Evolutionary conservation across 345 rosid genomes (phyloP), one percentile per base, ranked within the genome.

Genomic region (Draba incana): DNA sequence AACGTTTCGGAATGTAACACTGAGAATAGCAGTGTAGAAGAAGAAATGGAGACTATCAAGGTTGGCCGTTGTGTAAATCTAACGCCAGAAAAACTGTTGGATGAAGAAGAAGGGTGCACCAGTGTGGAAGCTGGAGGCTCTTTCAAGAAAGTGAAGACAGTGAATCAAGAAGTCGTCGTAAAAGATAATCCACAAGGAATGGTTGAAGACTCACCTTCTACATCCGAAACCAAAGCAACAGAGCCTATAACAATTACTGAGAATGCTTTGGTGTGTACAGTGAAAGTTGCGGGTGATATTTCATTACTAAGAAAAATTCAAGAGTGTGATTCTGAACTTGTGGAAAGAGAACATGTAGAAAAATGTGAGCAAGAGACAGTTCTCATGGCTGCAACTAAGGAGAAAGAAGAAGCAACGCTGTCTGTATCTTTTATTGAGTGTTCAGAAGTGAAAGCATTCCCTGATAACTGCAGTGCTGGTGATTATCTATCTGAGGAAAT

Each of bases 101-200:
- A n/a, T n/a, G n/a, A n/a, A 28, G 30, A 28, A 1, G 30, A 0
- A 1, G 2, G 30, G 0, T 0, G 30, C 30, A 4, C 2, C 48
- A 37, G 8, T 24, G 37, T 44, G 41, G 46, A 58, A 15, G 38
- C 43, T 28, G 60, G 8, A 23, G 3, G 39, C 31, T 54, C 50
- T 55, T 71, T 43, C 35, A 37, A 44, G 25, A 24, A 37, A 5
- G 8, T 35, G 46, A 54, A 63, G 42, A 45, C 43, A 14, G 44
- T 39, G 4, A 12, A 28, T 61, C 68, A 25, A 55, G 70, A 55
- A 37, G 5, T 4, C 10, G 2, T n/a, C n/a, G 11, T 8, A 12
- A 55, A 45, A 54, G 64, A 54, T 9, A 44, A 56, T 10, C 51
- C 23, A 35, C 57, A 47, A 20, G 65, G 58, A 56, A 63, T 72